These are phyloP conservation scores for Penicillium sp. DNA, from an alignment of 2,329 filamentous ascomycete species.

Conservation along the genomic window DNA sequence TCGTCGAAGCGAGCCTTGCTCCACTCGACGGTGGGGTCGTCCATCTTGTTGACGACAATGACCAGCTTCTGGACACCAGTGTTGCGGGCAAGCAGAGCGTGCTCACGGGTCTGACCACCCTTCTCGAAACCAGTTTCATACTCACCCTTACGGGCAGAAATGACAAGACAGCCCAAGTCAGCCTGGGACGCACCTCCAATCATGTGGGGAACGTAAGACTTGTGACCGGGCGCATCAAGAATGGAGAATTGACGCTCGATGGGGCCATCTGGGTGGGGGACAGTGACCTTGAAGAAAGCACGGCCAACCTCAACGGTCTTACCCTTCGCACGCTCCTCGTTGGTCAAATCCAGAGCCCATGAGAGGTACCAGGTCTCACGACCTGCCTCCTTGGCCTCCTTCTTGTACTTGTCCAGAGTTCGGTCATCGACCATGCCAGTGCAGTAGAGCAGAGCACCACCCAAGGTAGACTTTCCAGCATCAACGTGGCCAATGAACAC, in stretches of 20 bases:
- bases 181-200: slow-evolving; percentile 93
- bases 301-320: slow-evolving; percentile 98
- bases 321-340: slow-evolving; percentile 92
- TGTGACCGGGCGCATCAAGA: slow-evolving; percentile 94
- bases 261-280: slow-evolving; percentile 39
- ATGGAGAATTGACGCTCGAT: slow-evolving; percentile 96
- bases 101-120: slow-evolving; percentile 95
- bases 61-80: slow-evolving; percentile 97
- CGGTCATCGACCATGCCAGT: slow-evolving; percentile 99
- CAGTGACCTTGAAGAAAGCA: slow-evolving; percentile 84
- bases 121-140: slow-evolving; percentile 98
- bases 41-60: slow-evolving; percentile 96
- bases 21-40: slow-evolving; percentile 95
- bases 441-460: slow-evolving; percentile 86
- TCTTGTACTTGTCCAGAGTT: slow-evolving; percentile 97
- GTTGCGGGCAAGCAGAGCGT: slow-evolving; percentile 96
- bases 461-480: slow-evolving; percentile 94
- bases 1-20: slow-evolving; percentile 89
- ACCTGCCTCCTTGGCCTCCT: slow-evolving; percentile 91
- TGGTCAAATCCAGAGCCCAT: slow-evolving; percentile 96
- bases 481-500: slow-evolving; percentile 99
- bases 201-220: slow-evolving; percentile 98
- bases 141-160: slow-evolving; percentile 94
- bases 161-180: slow-evolving; percentile 92
- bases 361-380: slow-evolving; percentile 99